Evolutionary conservation across 2,329 filamentous ascomycete species (phyloP), one percentile per base, ranked within the genome.

Genomic region (Calonectria pseudoreteaudii): DNA sequence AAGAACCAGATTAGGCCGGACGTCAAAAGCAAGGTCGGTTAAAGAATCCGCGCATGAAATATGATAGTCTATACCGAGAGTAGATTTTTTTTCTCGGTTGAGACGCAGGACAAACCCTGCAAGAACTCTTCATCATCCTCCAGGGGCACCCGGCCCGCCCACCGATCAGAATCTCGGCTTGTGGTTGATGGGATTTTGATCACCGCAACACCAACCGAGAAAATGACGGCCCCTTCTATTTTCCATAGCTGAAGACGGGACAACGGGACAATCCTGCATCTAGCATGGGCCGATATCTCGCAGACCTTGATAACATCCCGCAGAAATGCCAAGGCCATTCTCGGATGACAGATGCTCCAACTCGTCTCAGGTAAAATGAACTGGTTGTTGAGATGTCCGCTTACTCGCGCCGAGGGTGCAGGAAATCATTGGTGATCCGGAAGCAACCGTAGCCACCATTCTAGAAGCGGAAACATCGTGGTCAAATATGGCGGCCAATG

Each of bases 141-240:
- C 72, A 76, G 76, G 58, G 65, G 73, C 58, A 67, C 58, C 62
- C 70, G 76, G 71, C 78, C 76, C 78, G 77, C 77, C 66, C 56
- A 68, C 71, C 71, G 76, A 80, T 75, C 36, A 71, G 65, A 71
- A 75, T 72, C 78, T 74, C 74, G 78, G 68, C 49, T 74, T 80
- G 75, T 80, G 79, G 77, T 80, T 80, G 79, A 80, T 79, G 79
- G 60, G 79, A 80, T 75, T 76, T 76, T 76, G 60, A 67, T 34
- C 56, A 65, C 64, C 44, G 60, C 66, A 74, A 67, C 64, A 47
- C 53, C 71, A 67, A 50, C 47, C 68, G 64, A 70, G 70, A 50
- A 68, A 66, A 70, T 65, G 68, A 65, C 58, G 58, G 68, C 72
- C 56, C 53, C 65, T 44, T 44, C 74, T 66, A 64, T 65, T 60